A percentile compares a stretch with the other conserved stretches of the same genome.
Conservation (phyloP, 2,329 filamentous ascomycete species). For the Aspergillus felis region DNA sequence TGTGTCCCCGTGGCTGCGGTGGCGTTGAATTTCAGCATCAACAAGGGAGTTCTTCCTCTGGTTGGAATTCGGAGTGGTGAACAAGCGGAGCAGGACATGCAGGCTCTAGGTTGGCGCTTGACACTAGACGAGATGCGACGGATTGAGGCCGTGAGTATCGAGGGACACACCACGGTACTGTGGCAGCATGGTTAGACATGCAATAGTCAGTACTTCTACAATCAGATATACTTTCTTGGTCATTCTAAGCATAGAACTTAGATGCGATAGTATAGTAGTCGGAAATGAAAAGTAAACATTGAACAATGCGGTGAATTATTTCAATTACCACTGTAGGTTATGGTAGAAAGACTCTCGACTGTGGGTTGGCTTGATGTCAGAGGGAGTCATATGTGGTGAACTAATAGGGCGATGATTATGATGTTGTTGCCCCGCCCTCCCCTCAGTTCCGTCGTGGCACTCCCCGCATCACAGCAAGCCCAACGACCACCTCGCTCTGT, state of each 20-base stretch:
- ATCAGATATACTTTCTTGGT: neutral
- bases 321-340: neutral
- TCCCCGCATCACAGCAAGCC: neutral
- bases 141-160: slow-evolving; percentile 40
- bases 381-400: neutral
- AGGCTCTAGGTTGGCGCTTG: slow-evolving; percentile 41
- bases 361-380: neutral
- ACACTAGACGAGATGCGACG: slow-evolving; percentile 39
- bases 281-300: neutral
- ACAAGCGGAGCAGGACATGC: slow-evolving; percentile 40
- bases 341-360: too few relatives aligned
- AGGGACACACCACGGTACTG: slow-evolving; percentile 36
- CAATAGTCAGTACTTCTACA: neutral
- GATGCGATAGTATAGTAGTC: neutral
- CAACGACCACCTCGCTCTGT: neutral
- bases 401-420: neutral
- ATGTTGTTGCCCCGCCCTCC: neutral
- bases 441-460: neutral
- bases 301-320: neutral
- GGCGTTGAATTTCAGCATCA: slow-evolving; percentile 44
- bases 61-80: slow-evolving; percentile 40
- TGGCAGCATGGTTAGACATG: slow-evolving; percentile 42
- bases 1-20: slow-evolving; percentile 36
- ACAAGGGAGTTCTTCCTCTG: slow-evolving; percentile 43
- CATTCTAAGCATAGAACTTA: neutral